These are phyloP conservation scores for Schizothecium vesticola DNA, from an alignment of 495 filamentous ascomycete species.

Conservation along the genomic window DNA sequence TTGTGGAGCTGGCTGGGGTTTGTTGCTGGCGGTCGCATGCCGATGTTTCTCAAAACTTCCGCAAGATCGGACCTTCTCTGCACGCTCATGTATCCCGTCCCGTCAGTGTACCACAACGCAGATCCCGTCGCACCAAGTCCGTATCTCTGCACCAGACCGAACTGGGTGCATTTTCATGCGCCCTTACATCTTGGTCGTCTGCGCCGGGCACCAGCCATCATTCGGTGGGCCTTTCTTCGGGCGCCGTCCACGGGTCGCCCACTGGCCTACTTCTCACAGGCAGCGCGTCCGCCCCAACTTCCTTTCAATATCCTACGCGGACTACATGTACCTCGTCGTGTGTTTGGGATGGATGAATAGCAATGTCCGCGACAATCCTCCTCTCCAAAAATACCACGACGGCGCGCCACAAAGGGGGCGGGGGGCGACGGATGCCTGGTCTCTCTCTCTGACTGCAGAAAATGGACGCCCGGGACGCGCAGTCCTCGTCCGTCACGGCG, in stretches of 20 bases:
- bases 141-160: background rate
- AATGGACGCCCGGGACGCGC: background rate
- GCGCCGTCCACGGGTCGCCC: background rate
- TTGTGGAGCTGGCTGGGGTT: slow-evolving; percentile 12
- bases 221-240: background rate
- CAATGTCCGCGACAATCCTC: background rate
- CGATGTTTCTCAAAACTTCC: background rate
- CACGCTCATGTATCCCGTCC: background rate
- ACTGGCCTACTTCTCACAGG: background rate
- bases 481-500: background rate
- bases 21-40: slow-evolving; percentile 3
- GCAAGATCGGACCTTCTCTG: slow-evolving; percentile 2
- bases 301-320: too few species aligned
- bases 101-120: background rate
- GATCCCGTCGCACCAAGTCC: slow-evolving; percentile 1
- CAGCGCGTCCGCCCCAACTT: background rate
- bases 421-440: background rate
- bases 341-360: background rate
- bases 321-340: background rate
- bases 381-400: background rate
- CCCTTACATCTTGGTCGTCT: background rate
- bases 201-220: background rate
- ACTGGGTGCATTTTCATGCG: background rate
- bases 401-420: background rate
- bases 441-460: background rate